A percentile compares a stretch with the other conserved stretches of the same genome.
Evolutionary conservation across 441 rosid species (phyloP).

Genomic region (Erodium trifolium): DNA sequence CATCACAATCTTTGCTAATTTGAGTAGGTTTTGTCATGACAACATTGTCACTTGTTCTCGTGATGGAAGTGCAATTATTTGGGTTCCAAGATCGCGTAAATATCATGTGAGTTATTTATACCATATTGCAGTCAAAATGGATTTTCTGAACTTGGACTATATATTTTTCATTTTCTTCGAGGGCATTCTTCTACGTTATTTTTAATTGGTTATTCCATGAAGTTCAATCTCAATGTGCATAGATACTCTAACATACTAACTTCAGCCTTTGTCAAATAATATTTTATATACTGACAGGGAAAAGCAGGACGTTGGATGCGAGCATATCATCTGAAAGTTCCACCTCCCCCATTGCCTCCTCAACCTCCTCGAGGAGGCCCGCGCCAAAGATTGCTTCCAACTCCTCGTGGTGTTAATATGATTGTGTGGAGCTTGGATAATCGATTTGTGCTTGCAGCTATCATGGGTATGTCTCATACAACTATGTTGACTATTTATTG

Average conservation of each 20-base stretch:
- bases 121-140: conserved; percentile 12
- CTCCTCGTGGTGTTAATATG: conserved; percentile 99
- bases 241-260: background rate
- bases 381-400: conserved; percentile 94
- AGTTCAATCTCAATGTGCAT: conserved; percentile 17
- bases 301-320: conserved; percentile 86
- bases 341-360: conserved; percentile 97
- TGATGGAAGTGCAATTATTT: conserved; percentile 99
- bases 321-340: conserved; percentile 94
- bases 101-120: conserved; percentile 51
- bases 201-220: conserved; percentile 18
- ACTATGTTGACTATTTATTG: conserved; percentile 2
- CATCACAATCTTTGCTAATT: conserved; percentile 15
- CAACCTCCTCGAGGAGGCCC: conserved; percentile 99
- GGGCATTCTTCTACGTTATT: conserved; percentile 14
- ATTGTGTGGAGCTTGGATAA: conserved; percentile 97
- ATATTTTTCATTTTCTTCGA: conserved; percentile 15
- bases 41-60: conserved; percentile 98
- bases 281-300: conserved; percentile 41
- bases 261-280: conserved; percentile 16
- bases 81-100: conserved; percentile 92
- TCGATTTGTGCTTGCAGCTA: conserved; percentile 99
- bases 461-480: conserved; percentile 65
- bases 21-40: conserved; percentile 83
- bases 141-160: conserved; percentile 17